Conservation (phyloP, 495 filamentous ascomycete genomes). For the Astrocystis sublimbata region DNA sequence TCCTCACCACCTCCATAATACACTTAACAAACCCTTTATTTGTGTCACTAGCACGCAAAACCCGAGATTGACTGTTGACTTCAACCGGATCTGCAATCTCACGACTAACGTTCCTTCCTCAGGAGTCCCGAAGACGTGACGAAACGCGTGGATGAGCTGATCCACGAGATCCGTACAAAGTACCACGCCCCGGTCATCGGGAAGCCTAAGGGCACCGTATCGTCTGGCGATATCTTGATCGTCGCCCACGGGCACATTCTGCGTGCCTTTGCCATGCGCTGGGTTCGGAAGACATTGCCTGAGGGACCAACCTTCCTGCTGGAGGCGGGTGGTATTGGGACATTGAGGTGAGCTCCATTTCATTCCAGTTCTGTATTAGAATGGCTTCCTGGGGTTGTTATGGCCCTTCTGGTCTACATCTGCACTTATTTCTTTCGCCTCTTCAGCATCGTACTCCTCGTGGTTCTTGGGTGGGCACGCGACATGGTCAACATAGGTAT, state of each 20-base stretch:
- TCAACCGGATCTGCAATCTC: not conserved
- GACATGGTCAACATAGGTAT: not conserved
- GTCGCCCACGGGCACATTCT: conserved; percentile 86
- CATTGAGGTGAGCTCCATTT: conserved; percentile 58
- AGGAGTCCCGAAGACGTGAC: conserved; percentile 65
- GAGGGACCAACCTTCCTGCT: conserved; percentile 68
- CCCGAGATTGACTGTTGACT: not conserved
- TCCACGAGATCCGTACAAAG: conserved; percentile 66
- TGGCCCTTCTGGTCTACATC: not conserved
- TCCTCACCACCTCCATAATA: not conserved
- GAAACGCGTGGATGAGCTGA: conserved; percentile 69
- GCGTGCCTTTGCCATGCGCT: conserved; percentile 87
- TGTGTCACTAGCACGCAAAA: not conserved
- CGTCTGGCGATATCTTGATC: conserved; percentile 56
- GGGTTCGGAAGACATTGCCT: conserved; percentile 69
- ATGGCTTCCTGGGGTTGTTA: not conserved
- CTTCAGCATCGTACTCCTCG: not conserved
- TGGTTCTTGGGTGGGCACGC: no score
- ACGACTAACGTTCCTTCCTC: conserved; percentile 8
- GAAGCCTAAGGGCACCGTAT: conserved; percentile 43
- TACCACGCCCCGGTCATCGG: conserved; percentile 56
- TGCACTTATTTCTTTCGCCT: not conserved
- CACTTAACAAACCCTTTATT: not conserved
- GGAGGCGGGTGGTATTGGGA: conserved; percentile 83
- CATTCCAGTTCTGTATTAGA: not conserved